Base-by-base conservation (phyloP, 2,329 filamentous ascomycete genomes). In the Apiospora arundinis region DNA sequence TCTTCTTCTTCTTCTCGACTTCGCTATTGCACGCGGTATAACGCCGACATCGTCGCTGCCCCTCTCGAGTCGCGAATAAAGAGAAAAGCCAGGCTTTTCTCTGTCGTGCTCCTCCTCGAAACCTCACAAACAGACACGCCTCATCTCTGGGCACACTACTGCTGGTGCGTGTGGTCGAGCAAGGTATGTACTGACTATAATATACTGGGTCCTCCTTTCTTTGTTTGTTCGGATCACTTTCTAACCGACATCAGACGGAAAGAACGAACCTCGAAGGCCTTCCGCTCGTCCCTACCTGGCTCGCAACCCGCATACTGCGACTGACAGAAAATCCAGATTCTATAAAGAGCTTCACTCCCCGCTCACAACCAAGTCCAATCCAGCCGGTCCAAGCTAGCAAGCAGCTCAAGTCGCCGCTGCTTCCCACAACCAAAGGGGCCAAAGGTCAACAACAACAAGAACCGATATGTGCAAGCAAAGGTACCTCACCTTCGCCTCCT, bases 401-500 rank as follows among this genome's bases (percentile, higher is more conserved):
- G 42, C 42, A 45, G 42, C 42, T 14, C 12, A 45, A 14, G 4
- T 45, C 42, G 14, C 16, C 42, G 14, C 16, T 16, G 42, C 42
- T 45, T 14, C 42, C 2, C 11, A 18, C 9, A 45, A 3, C 2
- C 12, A 32, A 48, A 52, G 1, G 14, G 21, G 46, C 21, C 23
- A 52, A 52, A n/a, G n/a, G n/a, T n/a, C 32, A 32, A 32, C 32
- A 32, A 32, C 32, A 32, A 6, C 32, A 32, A 32, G 3, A 12
- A 12, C 12, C 2, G 21, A 52, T n/a, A 69, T 69, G 46, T 69
- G 67, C 46, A 28, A 56, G 48, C 46, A 69, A 42, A 11, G 6
- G 23, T 69, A 69, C 46, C 67, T 69, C 2, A 52, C 32, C 46
- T 69, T 69, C 37, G n/a, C 67, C 46, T 56, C 46, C 8, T 69